Evolutionary conservation across 2,329 filamentous ascomycete species (phyloP).

Genomic region (Chaetomium sp.): DNA sequence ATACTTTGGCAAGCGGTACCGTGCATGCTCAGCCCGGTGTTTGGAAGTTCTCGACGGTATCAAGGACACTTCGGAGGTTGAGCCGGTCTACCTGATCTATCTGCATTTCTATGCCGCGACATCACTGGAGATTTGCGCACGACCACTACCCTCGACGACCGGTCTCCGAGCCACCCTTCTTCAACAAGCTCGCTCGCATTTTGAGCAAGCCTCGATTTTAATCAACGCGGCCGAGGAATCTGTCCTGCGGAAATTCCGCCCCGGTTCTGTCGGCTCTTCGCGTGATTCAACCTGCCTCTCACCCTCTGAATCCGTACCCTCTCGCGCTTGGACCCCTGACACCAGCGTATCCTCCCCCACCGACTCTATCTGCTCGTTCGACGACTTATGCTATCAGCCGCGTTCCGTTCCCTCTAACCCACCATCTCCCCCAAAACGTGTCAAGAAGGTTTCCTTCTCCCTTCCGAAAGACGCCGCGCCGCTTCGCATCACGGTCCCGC

Average conservation of each 20-base stretch:
- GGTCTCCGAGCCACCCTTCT: slow-evolving; percentile 43
- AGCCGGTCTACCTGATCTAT: slow-evolving; percentile 51
- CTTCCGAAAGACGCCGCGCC: slow-evolving; percentile 24
- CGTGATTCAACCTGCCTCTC: slow-evolving; percentile 38
- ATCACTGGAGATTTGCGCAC: slow-evolving; percentile 52
- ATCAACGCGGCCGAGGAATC: slow-evolving; percentile 42
- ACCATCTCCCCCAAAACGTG: slow-evolving; percentile 26
- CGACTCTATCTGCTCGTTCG: slow-evolving; percentile 36
- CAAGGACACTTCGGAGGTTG: slow-evolving; percentile 38
- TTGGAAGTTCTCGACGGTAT: slow-evolving; percentile 46
- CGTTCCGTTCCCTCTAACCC: slow-evolving; percentile 15
- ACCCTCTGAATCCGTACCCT: slow-evolving; percentile 41
- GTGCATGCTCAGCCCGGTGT: slow-evolving; percentile 47
- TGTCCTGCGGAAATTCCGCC: slow-evolving; percentile 31
- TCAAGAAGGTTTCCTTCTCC: slow-evolving; percentile 40
- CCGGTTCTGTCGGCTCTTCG: slow-evolving; percentile 32
- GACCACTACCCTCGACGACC: slow-evolving; percentile 39
- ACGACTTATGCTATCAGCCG: slow-evolving; percentile 21
- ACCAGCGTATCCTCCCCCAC: slow-evolving; percentile 42
- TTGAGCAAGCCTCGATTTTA: slow-evolving; percentile 42
- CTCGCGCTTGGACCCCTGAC: slow-evolving; percentile 36
- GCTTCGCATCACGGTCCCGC: too few relatives aligned
- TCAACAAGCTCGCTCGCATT: slow-evolving; percentile 46
- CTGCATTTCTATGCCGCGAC: slow-evolving; percentile 56
- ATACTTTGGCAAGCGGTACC: slow-evolving; percentile 45